These are phyloP conservation scores for Neoascochyta sp. DNA, from an alignment of 2,329 filamentous ascomycete species.

Conservation along the genomic window DNA sequence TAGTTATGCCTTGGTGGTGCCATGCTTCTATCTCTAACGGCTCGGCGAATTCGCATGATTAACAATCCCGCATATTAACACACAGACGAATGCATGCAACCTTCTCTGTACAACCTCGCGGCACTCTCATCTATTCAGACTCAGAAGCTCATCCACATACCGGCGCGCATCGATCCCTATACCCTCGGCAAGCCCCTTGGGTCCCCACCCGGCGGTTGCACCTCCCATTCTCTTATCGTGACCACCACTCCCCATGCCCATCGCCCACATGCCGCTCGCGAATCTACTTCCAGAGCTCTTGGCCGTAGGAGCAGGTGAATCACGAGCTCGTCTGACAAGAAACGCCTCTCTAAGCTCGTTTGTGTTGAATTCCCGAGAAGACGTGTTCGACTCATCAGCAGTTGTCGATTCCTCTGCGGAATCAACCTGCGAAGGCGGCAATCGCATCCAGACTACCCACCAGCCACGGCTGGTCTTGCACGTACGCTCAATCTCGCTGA, in stretches of 20 bases:
- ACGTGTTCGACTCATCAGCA: conserved; percentile 4
- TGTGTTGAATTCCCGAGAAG: conserved; percentile 20
- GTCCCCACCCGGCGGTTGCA: conserved; percentile 51
- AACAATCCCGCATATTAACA: too few species aligned
- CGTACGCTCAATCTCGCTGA: conserved; percentile 55
- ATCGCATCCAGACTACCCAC: conserved; percentile 64
- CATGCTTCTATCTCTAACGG: too few species aligned
- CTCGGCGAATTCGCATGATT: too few species aligned
- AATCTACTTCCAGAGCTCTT: conserved; percentile 23
- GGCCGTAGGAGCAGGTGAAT: conserved; percentile 18
- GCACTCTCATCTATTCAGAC: conserved; percentile 52
- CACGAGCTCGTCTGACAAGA: conserved; percentile 40
- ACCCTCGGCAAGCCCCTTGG: conserved; percentile 62
- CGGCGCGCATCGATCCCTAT: conserved; percentile 73
- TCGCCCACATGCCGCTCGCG: conserved; percentile 35
- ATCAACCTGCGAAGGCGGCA: conserved; percentile 35
- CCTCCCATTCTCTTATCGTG: conserved; percentile 35
- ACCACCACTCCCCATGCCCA: conserved; percentile 13
- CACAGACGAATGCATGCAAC: too few species aligned
- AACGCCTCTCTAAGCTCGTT: conserved; percentile 42
- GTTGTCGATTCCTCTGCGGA: background rate
- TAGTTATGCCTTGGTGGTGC: too few species aligned
- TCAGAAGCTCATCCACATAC: conserved; percentile 71
- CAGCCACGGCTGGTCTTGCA: conserved; percentile 62
- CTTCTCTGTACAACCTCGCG: too few species aligned